Conservation (phyloP, 306 rosid species). For the Canavalia gladiata region DNA sequence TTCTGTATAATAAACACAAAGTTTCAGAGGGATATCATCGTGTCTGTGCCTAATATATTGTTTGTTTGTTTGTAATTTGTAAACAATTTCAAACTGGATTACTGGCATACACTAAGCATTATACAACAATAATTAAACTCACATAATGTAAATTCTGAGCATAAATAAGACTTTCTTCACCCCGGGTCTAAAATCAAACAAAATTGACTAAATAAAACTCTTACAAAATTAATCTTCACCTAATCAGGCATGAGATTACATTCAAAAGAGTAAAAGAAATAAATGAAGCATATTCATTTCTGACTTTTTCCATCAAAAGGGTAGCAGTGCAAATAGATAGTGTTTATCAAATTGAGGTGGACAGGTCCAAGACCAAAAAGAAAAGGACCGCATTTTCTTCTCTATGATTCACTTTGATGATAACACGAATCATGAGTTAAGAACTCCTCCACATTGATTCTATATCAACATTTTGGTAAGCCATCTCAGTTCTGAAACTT, state of each 20-base stretch:
- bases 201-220: conserved; percentile 18
- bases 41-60: too few species aligned
- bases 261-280: conserved; percentile 5
- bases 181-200: conserved; percentile 10
- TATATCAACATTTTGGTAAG: neutral
- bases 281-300: neutral
- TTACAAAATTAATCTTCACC: conserved; percentile 6
- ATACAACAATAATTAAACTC: neutral
- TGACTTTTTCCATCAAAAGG: neutral
- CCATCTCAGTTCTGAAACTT: conserved; percentile 12
- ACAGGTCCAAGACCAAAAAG: neutral
- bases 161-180: neutral
- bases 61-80: neutral
- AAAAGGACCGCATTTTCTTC: neutral
- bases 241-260: neutral
- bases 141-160: conserved; percentile 4
- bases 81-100: conserved; percentile 12
- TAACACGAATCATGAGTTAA: neutral
- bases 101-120: neutral
- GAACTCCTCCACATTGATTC: neutral
- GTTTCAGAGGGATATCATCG: conserved; percentile 36
- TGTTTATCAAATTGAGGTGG: neutral
- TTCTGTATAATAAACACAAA: conserved; percentile 62
- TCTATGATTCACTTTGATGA: conserved; percentile 9
- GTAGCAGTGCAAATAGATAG: neutral